Evolutionary conservation across 208 protist species (phyloP).

Genomic region (Crithidia fasciculata): DNA sequence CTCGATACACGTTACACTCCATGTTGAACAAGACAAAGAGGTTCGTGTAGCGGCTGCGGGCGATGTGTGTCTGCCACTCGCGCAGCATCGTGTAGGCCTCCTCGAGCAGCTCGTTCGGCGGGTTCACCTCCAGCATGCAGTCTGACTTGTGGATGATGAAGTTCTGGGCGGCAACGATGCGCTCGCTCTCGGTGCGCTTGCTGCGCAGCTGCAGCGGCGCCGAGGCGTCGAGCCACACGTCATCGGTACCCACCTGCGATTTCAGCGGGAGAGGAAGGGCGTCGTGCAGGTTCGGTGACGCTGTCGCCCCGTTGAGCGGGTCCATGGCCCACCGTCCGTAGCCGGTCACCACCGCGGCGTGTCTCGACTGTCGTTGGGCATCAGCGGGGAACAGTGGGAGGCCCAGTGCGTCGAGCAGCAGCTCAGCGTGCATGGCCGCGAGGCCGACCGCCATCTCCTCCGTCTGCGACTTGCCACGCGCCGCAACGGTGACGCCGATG

Average conservation of each 20-base stretch:
- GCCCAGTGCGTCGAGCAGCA: conserved; percentile 75
- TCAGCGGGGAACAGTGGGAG: conserved; percentile 66
- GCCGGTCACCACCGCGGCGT: conserved; percentile 55
- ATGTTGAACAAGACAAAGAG: conserved; percentile 79
- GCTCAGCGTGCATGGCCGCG: conserved; percentile 84
- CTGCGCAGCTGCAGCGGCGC: conserved; percentile 13
- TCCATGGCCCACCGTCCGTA: conserved; percentile 81
- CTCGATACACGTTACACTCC: conserved; percentile 61
- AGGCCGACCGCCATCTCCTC: conserved; percentile 64
- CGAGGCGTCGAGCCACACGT: conserved; percentile 55
- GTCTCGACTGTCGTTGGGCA: conserved; percentile 49
- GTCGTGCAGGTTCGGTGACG: conserved; percentile 43
- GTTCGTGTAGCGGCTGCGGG: conserved; percentile 58
- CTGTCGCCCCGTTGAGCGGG: conserved; percentile 31
- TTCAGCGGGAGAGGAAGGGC: conserved; percentile 77
- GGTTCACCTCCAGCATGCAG: conserved; percentile 71
- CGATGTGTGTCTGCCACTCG: conserved; percentile 70
- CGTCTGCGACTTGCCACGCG: conserved; percentile 66
- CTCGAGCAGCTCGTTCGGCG: conserved; percentile 49
- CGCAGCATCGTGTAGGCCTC: conserved; percentile 56
- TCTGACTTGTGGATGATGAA: conserved; percentile 49
- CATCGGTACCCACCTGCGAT: conserved; percentile 71
- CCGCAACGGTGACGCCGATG: conserved; percentile 35
- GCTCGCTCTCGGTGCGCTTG: conserved; percentile 55
- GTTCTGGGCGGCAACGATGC: conserved; percentile 61